Conservation (phyloP, 192 early-diverging fungal genomes). For the Mortierella antarctica region DNA sequence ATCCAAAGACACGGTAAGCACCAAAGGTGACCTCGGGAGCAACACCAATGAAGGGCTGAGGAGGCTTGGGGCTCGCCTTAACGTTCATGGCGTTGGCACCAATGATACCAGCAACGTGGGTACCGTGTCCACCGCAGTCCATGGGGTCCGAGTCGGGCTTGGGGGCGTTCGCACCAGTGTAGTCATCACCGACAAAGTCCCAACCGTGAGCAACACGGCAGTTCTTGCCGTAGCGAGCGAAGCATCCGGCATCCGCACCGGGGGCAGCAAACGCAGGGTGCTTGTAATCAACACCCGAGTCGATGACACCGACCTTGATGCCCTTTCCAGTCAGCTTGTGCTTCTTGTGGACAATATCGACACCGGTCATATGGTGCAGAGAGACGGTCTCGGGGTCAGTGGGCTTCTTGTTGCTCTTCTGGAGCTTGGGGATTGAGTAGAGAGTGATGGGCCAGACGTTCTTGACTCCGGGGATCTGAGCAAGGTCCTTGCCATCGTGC, state of each 20-base stretch:
- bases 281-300: slow-evolving; percentile 65
- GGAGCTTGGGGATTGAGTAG: slow-evolving; percentile 24
- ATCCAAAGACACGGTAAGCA: slow-evolving; percentile 76
- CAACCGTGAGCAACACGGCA: slow-evolving; percentile 69
- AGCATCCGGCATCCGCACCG: slow-evolving; percentile 58
- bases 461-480: slow-evolving; percentile 49
- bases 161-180: slow-evolving; percentile 54
- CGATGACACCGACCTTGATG: slow-evolving; percentile 68
- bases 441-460: slow-evolving; percentile 59
- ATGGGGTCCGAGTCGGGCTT: slow-evolving; percentile 55
- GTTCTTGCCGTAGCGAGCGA: slow-evolving; percentile 65
- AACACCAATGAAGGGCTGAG: slow-evolving; percentile 61
- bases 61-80: slow-evolving; percentile 19
- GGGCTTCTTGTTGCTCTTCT: slow-evolving; percentile 23
- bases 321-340: slow-evolving; percentile 53
- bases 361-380: slow-evolving; percentile 58
- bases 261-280: slow-evolving; percentile 72
- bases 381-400: slow-evolving; percentile 30
- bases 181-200: slow-evolving; percentile 69
- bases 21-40: slow-evolving; percentile 80
- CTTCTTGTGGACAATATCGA: slow-evolving; percentile 46
- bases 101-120: slow-evolving; percentile 64
- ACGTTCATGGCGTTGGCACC: slow-evolving; percentile 50
- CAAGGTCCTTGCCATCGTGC: slow-evolving; percentile 34
- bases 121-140: slow-evolving; percentile 65